Evolutionary conservation across 257 asterid species (phyloP), one percentile per base, ranked within the genome.

Genomic region (Rauvolfia tetraphylla): DNA sequence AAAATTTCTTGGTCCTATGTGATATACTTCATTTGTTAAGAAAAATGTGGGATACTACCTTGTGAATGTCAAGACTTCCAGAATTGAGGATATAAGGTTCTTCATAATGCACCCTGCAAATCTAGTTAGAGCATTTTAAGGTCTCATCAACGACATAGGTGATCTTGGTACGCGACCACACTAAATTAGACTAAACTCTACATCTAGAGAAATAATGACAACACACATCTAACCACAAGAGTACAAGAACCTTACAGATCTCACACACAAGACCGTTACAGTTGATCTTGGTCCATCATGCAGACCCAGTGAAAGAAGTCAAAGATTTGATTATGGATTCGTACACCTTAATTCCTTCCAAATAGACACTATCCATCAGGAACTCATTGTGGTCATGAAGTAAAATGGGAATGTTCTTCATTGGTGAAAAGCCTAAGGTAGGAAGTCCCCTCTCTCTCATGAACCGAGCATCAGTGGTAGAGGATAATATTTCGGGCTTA

Each of bases 381-480:
- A 79, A 86, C 96, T 92, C 99, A 73, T 95, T 90, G 84, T 95
- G 98, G 82, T 91, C 97, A 79, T 95, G 99, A 74, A 90, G 96
- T 88, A 95, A 81, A 66, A 91, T 89, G 62, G 97, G 98, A 54
- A 96, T 92, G 51, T 92, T 87, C 90, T 89, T 95, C 98, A 95
- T 92, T 0, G 99, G 98, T 71, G 99, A 95, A 82, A 95, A 95
- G 41, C 99, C 99, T 25, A 95, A 82, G 27, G 92, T 81, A 14
- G 98, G 99, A 73, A 95, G 90, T 71, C 98, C 97, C 80, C 82
- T 29, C 70, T 86, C 85, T 80, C 99, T 88, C 85, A 89, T 80
- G 86, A 85, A 95, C 54, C 92, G 88, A 76, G 98, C 92, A 82
- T 95, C 99, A 9, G 99, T 95, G 17, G 98, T 95, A 38, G 98